These are phyloP conservation scores for Cylindrodendrum hubeiense DNA, from an alignment of 2,329 filamentous ascomycete species.

Conservation along the genomic window DNA sequence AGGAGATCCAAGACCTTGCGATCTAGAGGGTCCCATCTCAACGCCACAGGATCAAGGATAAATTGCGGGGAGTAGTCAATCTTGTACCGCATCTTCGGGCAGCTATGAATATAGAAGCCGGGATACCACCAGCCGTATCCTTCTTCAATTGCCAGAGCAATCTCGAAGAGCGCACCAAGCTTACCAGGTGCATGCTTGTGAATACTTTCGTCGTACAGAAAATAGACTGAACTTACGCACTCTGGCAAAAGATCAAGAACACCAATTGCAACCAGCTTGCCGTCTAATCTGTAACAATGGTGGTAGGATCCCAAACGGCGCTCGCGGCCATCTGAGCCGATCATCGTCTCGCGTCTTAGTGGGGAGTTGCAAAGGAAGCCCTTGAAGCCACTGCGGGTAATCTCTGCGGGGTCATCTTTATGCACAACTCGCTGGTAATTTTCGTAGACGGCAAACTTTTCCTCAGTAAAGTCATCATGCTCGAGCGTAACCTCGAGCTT, in stretches of 20 bases:
- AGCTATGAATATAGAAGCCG: constrained; percentile 85
- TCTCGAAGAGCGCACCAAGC: constrained; percentile 79
- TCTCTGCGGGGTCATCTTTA: constrained; percentile 71
- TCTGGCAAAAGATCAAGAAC: constrained; percentile 83
- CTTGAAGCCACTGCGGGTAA: constrained; percentile 72
- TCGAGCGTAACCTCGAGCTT: constrained; percentile 78
- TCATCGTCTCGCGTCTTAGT: constrained; percentile 61
- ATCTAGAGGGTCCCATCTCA: constrained; percentile 72
- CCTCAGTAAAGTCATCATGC: constrained; percentile 76
- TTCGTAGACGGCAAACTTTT: constrained; percentile 79
- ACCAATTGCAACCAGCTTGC: constrained; percentile 79
- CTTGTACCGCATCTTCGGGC: constrained; percentile 88
- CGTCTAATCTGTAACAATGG: constrained; percentile 85
- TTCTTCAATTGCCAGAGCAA: constrained; percentile 75
- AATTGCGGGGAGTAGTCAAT: constrained; percentile 82
- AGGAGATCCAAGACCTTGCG: constrained; percentile 61
- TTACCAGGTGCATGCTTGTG: constrained; percentile 80
- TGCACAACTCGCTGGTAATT: constrained; percentile 84
- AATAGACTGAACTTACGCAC: constrained; percentile 85
- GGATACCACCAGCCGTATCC: constrained; percentile 84
- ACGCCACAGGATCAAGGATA: constrained; percentile 76
- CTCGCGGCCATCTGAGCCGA: constrained; percentile 61
- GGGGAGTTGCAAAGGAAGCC: constrained; percentile 82
- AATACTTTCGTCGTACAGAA: constrained; percentile 83
- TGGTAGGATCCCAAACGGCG: constrained; percentile 79